phyloP scores from a whole-genome alignment of 192 early-diverging fungal genomes.

The Mortierella claussenii region DNA sequence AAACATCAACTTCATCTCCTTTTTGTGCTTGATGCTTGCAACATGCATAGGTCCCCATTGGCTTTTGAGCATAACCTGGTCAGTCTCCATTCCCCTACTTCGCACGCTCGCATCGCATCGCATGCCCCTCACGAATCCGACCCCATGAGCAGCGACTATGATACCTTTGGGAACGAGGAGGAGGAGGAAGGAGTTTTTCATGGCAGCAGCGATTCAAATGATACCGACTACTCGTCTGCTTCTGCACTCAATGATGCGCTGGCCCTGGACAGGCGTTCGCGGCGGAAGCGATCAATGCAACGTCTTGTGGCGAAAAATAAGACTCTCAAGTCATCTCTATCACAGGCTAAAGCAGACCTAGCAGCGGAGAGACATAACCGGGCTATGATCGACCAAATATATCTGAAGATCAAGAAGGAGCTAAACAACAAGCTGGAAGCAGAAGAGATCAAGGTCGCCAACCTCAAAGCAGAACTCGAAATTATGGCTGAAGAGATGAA shows the following conservation, averaged over 20 bases:
- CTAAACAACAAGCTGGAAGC: slow-evolving; percentile 33
- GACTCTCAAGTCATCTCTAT: slow-evolving; percentile 30
- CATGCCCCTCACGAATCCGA: not conserved
- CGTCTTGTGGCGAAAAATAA: slow-evolving; percentile 45
- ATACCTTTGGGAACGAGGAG: slow-evolving; percentile 30
- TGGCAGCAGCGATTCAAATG: slow-evolving; percentile 36
- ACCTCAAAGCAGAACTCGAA: slow-evolving; percentile 31
- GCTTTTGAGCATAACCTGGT: too few relatives aligned
- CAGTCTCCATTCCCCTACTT: not conserved
- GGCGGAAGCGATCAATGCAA: slow-evolving; percentile 34
- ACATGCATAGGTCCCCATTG: not conserved
- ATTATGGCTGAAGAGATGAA: slow-evolving; percentile 31
- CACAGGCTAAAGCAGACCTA: slow-evolving; percentile 45
- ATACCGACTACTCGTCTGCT: slow-evolving; percentile 20
- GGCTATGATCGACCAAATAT: slow-evolving; percentile 42
- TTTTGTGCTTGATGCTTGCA: not conserved
- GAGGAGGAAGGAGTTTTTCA: slow-evolving; percentile 16
- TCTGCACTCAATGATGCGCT: slow-evolving; percentile 20
- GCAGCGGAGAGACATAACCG: slow-evolving; percentile 31
- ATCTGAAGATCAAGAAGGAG: slow-evolving; percentile 47
- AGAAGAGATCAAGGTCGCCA: slow-evolving; percentile 30
- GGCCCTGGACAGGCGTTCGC: slow-evolving; percentile 25
- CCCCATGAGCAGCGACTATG: slow-evolving; percentile 17
- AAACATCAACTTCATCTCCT: too few relatives aligned
- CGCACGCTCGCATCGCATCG: not conserved